A percentile compares a stretch with the other conserved stretches of the same genome.
phyloP scores from a whole-genome alignment of 371 early-diverging fungal species.

The Rhizopus sp. region DNA sequence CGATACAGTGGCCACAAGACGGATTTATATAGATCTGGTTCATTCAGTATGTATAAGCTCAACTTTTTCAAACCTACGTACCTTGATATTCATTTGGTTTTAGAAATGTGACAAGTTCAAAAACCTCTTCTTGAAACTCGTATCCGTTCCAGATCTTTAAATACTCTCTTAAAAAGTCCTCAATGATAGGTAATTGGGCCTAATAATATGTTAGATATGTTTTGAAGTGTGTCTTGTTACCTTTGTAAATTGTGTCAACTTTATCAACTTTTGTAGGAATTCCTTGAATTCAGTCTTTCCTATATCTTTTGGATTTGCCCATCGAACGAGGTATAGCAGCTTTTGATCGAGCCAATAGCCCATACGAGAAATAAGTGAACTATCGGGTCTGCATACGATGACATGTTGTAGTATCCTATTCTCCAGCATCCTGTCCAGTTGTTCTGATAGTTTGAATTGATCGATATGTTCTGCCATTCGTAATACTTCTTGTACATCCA shows the following conservation, averaged over 20 bases:
- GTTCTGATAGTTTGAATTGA: conserved; percentile 44
- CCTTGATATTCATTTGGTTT: conserved; percentile 51
- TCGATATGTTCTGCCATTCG: conserved; percentile 41
- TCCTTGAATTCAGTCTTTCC: conserved; percentile 30
- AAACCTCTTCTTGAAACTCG: conserved; percentile 48
- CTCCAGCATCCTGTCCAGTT: conserved; percentile 46
- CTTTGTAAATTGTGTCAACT: conserved; percentile 47
- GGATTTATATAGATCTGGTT: conserved; percentile 29
- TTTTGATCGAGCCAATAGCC: conserved; percentile 51
- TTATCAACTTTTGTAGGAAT: conserved; percentile 36
- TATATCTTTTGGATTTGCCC: conserved; percentile 35
- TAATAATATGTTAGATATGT: conserved; percentile 9
- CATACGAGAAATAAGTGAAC: conserved; percentile 45
- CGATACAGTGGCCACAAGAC: conserved; percentile 49
- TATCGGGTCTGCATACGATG: conserved; percentile 33
- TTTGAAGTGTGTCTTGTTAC: conserved; percentile 18
- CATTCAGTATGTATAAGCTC: not conserved
- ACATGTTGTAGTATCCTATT: conserved; percentile 53
- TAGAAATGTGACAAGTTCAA: conserved; percentile 47
- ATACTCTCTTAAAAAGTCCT: conserved; percentile 46
- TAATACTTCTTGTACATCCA: conserved; percentile 19
- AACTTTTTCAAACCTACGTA: conserved; percentile 18
- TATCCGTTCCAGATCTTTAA: conserved; percentile 56
- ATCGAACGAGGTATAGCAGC: conserved; percentile 43
- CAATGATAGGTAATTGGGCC: conserved; percentile 52